Conservation (phyloP, 1,139 yeast species). For the Hanseniaspora uvarum region DNA sequence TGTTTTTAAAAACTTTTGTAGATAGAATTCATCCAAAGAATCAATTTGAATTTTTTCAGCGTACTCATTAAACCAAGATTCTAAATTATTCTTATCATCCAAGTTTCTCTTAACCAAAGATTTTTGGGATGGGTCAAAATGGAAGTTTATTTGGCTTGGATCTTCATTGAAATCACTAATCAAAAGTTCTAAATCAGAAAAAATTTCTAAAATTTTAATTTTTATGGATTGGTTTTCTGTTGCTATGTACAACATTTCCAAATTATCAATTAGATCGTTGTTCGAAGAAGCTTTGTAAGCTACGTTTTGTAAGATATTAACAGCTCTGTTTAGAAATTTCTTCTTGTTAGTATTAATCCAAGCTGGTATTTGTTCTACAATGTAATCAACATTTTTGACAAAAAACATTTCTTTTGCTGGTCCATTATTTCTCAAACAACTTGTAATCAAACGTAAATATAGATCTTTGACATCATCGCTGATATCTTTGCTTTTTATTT, state of each 20-base stretch:
- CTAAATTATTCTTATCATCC: slow-evolving; percentile 17
- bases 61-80: slow-evolving; percentile 26
- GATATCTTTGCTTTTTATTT: slow-evolving; percentile 20
- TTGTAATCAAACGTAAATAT: slow-evolving; percentile 43
- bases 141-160: background rate
- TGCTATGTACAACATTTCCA: slow-evolving; percentile 6
- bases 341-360: background rate
- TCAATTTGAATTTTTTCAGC: slow-evolving; percentile 26
- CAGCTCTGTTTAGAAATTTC: slow-evolving; percentile 13
- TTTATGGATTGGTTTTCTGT: slow-evolving; percentile 26
- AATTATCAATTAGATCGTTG: background rate
- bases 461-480: slow-evolving; percentile 35
- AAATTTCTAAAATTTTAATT: slow-evolving; percentile 28
- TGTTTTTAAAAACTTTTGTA: slow-evolving; percentile 38
- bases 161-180: background rate
- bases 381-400: slow-evolving; percentile 14
- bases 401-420: slow-evolving; percentile 40
- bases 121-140: slow-evolving; percentile 5
- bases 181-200: slow-evolving; percentile 21
- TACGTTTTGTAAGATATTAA: slow-evolving; percentile 18
- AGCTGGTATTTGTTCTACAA: slow-evolving; percentile 4
- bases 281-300: slow-evolving; percentile 15
- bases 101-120: slow-evolving; percentile 19
- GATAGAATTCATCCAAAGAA: slow-evolving; percentile 34
- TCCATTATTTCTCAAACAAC: slow-evolving; percentile 62